These are phyloP conservation scores for Lentinula novae-zelandiae DNA, from an alignment of 1,284 basidiomycete genomes.

Conservation along the genomic window DNA sequence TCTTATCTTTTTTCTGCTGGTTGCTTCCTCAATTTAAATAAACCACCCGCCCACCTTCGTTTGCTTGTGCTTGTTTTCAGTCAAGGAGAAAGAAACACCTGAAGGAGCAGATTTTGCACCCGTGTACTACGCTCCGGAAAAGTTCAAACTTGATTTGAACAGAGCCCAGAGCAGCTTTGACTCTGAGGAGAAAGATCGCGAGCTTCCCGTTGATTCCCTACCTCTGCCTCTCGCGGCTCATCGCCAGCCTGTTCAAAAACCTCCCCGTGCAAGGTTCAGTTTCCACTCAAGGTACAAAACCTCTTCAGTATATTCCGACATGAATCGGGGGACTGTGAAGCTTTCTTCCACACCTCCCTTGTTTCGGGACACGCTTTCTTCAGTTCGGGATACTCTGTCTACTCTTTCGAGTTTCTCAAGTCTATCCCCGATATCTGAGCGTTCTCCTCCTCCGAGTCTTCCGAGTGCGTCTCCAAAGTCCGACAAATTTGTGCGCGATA, in stretches of 20 bases:
- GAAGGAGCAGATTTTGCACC: conserved; percentile 12
- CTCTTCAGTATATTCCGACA: conserved; percentile 15
- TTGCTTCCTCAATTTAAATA: conserved; percentile 17
- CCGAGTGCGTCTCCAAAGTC: not conserved
- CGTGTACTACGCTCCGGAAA: not conserved
- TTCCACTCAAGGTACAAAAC: conserved; percentile 1
- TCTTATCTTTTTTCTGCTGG: conserved; percentile 23
- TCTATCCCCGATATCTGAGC: not conserved
- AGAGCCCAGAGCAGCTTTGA: not conserved
- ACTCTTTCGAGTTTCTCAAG: no score
- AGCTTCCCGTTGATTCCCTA: not conserved
- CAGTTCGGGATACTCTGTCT: not conserved
- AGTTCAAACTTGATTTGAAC: not conserved
- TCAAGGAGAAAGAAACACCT: conserved; percentile 6
- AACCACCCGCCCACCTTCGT: conserved; percentile 15
- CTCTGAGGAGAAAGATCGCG: not conserved
- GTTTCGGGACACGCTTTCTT: not conserved
- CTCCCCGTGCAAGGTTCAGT: not conserved
- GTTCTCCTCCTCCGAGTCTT: not conserved
- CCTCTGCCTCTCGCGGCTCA: not conserved
- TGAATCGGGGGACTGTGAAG: conserved; percentile 14
- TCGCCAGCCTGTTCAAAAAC: not conserved
- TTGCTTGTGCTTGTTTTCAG: not conserved
- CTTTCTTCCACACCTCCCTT: conserved; percentile 16
- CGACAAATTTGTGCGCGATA: no score